Evolutionary conservation across 495 filamentous ascomycete genomes (phyloP), one percentile per base, ranked within the genome.

Genomic region (Platismatia glauca): DNA sequence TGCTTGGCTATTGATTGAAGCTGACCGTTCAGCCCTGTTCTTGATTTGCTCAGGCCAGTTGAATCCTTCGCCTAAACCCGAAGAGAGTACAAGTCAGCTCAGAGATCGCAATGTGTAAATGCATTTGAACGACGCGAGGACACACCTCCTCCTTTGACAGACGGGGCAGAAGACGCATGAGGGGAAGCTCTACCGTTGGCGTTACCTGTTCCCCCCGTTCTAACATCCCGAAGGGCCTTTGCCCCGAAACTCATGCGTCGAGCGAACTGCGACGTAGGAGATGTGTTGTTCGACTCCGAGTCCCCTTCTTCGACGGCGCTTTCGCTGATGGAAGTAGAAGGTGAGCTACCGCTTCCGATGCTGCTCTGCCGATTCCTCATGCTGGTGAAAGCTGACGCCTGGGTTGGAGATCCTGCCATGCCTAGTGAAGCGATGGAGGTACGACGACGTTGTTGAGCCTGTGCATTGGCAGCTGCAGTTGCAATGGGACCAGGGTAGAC

Each of bases 1-100:
- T 70, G 71, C 58, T 69, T 66, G 75, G 76, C 67, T 76, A 81
- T 65, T 76, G 71, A 72, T 69, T 52, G 88, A 84, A 60, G 90
- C 88, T 67, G 83, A 84, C 74, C 90, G 90, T 75, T 95, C 89
- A 66, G 91, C 91, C 66, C 91, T 86, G 68, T 84, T 84, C 71
- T 90, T 90, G 79, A 96, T 84, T 76, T 93, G 90, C 76, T 96
- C 91, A 75, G 89, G 89, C 89, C 91, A 95, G 74, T 94, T 93
- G 80, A 90, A 94, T 72, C 86, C 88, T 83, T 91, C 90, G 78
- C 89, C 89, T 93, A 58, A 81, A 76, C 70, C 29, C 44, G 77
- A 78, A 76, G 75, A 75, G 73, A 71, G 81, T 67, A 67, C 70
- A 68, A 67, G 82, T 88, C 78, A 88, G 84, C 79, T 16, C 24